These are phyloP conservation scores for Neurospora sp. DNA, from an alignment of 2,329 filamentous ascomycete species.

Conservation along the genomic window DNA sequence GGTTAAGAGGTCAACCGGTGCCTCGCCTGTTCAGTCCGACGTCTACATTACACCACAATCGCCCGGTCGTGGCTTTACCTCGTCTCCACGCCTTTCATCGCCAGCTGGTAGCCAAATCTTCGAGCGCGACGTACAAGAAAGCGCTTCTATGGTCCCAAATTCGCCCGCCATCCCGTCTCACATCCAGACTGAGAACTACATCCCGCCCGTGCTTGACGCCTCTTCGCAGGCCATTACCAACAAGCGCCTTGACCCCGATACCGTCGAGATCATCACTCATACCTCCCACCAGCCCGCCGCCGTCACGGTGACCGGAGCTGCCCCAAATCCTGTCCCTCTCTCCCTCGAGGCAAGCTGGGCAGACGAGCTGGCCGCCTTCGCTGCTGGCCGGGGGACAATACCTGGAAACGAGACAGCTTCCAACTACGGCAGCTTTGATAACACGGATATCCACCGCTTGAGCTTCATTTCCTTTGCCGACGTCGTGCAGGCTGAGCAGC, in stretches of 20 bases:
- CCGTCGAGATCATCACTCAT: slow-evolving; percentile 88
- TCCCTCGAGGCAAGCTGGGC: slow-evolving; percentile 41
- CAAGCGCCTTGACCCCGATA: slow-evolving; percentile 70
- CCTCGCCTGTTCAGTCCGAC: slow-evolving; percentile 25
- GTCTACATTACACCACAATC: slow-evolving; percentile 46
- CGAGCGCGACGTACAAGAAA: slow-evolving; percentile 88
- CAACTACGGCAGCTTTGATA: slow-evolving; percentile 70
- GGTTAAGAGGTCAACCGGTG: slow-evolving; percentile 20
- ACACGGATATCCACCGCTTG: slow-evolving; percentile 67
- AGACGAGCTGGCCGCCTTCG: slow-evolving; percentile 47
- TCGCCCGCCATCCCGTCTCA: slow-evolving; percentile 86
- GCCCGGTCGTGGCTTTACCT: slow-evolving; percentile 54
- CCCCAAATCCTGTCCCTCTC: slow-evolving; percentile 20
- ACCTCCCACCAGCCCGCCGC: slow-evolving; percentile 71
- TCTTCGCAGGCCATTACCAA: slow-evolving; percentile 90
- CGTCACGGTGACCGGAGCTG: slow-evolving; percentile 49
- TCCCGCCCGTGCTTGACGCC: slow-evolving; percentile 82
- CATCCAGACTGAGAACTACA: slow-evolving; percentile 89
- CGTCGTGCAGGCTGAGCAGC: slow-evolving; percentile 78
- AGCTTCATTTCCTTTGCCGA: slow-evolving; percentile 97
- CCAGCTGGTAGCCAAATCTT: slow-evolving; percentile 78
- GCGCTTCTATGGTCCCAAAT: slow-evolving; percentile 51
- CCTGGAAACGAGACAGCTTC: slow-evolving; percentile 48
- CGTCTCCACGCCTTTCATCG: slow-evolving; percentile 66
- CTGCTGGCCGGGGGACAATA: slow-evolving; percentile 28